Conservation (phyloP, 306 rosid species). For the Astragalus glycyphyllos region DNA sequence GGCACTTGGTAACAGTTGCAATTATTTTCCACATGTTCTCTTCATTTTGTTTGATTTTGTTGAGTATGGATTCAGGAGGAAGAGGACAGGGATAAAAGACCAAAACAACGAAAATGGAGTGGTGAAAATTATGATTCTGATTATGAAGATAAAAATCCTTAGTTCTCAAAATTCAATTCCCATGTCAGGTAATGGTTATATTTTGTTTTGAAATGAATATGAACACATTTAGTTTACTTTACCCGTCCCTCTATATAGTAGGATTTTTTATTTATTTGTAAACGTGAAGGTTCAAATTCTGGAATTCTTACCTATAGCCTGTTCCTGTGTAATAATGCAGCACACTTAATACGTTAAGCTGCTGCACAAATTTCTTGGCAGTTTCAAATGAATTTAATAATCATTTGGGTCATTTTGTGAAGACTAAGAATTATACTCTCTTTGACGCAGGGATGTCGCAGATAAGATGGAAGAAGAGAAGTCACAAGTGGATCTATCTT, state of each 20-base stretch:
- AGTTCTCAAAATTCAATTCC: conserved; percentile 33
- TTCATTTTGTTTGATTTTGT: conserved; percentile 42
- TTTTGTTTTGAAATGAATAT: conserved; percentile 21
- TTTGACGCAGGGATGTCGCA: conserved; percentile 50
- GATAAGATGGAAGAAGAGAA: conserved; percentile 74
- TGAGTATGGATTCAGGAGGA: conserved; percentile 61
- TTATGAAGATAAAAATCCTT: conserved; percentile 56
- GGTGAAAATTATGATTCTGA: conserved; percentile 87
- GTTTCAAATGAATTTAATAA: conserved; percentile 6
- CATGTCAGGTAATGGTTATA: conserved; percentile 51
- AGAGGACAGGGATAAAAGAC: conserved; percentile 75
- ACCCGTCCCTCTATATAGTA: neutral
- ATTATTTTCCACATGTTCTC: conserved; percentile 14
- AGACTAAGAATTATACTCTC: conserved; percentile 28
- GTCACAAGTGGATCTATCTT: conserved; percentile 41
- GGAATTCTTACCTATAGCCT: neutral
- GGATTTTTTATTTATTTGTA: neutral
- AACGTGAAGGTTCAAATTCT: neutral
- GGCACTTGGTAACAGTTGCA: conserved; percentile 3
- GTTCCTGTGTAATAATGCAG: too few species aligned
- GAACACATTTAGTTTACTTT: too few species aligned
- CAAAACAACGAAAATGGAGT: conserved; percentile 79
- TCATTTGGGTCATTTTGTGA: conserved; percentile 19
- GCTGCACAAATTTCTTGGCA: conserved; percentile 18
- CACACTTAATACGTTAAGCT: neutral